These are phyloP conservation scores for Penicillium longicatenatum DNA, from an alignment of 495 filamentous ascomycete species.

Conservation along the genomic window DNA sequence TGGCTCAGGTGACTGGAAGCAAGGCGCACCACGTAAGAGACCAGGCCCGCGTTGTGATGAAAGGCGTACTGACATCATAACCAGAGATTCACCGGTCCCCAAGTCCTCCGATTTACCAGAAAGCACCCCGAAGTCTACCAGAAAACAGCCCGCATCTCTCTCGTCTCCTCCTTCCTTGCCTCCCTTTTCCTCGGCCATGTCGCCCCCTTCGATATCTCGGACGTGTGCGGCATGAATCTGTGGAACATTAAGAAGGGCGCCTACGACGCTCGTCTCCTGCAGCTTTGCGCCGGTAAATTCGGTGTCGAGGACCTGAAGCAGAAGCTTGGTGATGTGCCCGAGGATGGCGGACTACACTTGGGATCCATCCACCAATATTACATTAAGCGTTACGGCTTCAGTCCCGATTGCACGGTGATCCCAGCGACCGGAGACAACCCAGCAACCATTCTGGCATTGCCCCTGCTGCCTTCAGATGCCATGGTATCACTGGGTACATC, in stretches of 20 bases:
- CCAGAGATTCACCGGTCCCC: slow-evolving; percentile 95
- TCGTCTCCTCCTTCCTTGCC: slow-evolving; percentile 93
- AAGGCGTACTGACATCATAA: neutral
- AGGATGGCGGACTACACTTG: slow-evolving; percentile 77
- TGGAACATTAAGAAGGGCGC: slow-evolving; percentile 79
- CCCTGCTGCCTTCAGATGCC: slow-evolving; percentile 81
- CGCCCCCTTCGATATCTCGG: slow-evolving; percentile 89
- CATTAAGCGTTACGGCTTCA: slow-evolving; percentile 75
- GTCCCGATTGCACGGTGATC: slow-evolving; percentile 68
- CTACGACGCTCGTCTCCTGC: slow-evolving; percentile 74
- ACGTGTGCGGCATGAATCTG: slow-evolving; percentile 95
- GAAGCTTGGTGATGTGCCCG: slow-evolving; percentile 79
- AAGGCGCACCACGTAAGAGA: slow-evolving; percentile 85
- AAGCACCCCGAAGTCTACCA: slow-evolving; percentile 80
- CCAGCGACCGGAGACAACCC: slow-evolving; percentile 97
- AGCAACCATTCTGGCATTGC: slow-evolving; percentile 87
- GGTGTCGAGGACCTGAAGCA: slow-evolving; percentile 66
- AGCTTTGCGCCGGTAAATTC: slow-evolving; percentile 71
- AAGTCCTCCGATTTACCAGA: slow-evolving; percentile 84
- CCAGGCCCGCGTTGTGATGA: neutral
- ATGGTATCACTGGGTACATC: slow-evolving; percentile 94
- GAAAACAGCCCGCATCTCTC: slow-evolving; percentile 79
- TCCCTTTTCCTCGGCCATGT: slow-evolving; percentile 85
- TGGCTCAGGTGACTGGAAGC: slow-evolving; percentile 84
- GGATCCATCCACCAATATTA: slow-evolving; percentile 78